Evolutionary conservation across 2,329 filamentous ascomycete species (phyloP), one percentile per base, ranked within the genome.

Genomic region (Raffaelea albimanens): DNA sequence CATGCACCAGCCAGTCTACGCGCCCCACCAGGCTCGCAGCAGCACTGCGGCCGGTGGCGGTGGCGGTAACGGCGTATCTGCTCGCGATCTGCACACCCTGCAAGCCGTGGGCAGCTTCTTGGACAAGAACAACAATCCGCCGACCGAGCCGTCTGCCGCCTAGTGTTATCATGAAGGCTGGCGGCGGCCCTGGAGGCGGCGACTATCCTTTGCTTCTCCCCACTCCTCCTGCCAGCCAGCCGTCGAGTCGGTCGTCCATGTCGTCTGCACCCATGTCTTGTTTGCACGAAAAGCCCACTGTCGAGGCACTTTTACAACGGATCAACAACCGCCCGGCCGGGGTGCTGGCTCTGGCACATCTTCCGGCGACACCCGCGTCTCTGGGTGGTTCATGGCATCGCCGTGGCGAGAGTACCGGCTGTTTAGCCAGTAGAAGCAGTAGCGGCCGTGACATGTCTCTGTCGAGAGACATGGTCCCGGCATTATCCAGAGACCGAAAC

Each of bases 31-130:
- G 25, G 7, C 25, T 29, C 25, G 50, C 25, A 50, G 50, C 43
- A 45, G 43, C 4, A 31, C 50, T 39, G 33, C 50, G 50, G 31
- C 45, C 9, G 38, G 22, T n/a, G 46, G 22, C 2, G 23, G 25
- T 2, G 41, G 40, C 9, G 18, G 4, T 19, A 18, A 36, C 34
- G 5, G n/a, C n/a, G n/a, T 36, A 4, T 36, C 34, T 16, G 34
- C 34, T 16, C 5, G 7, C 36, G 36, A 70, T 48, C 61, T 57
- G 14, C 63, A 61, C 22, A 69, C 71, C 4, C 55, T 72, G 43
- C 62, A 62, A 18, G 64, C 67, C 20, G 73, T 74, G 65, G 68
- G 65, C 13, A 61, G 48, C 33, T 71, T 71, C 54, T 63, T 71
- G 40, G 63, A 66, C 50, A 61, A 59, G 47, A 70, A 71, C 55